Evolutionary conservation across 257 asterid genomes (phyloP), one percentile per base, ranked within the genome.

Genomic region (Gentiana dahurica): DNA sequence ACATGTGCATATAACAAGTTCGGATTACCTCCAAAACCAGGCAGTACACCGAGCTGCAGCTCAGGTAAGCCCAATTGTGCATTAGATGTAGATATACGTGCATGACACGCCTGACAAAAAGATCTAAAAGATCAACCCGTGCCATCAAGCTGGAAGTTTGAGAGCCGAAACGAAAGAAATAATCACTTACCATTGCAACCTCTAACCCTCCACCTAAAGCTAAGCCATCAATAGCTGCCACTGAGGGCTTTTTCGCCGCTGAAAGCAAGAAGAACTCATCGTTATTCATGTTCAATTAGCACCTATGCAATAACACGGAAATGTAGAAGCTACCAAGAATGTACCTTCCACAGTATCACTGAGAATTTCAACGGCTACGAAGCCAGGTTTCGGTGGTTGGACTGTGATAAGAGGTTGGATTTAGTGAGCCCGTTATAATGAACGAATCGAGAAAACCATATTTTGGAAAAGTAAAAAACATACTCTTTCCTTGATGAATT

Each of bases 161-260:
- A 36, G 4, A 60, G 33, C 58, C 2, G 46, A 61, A 10, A 46
- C 53, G 54, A 53, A 39, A 34, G 55, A 44, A 51, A 56, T 50
- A 49, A 82, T 49, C 4, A 41, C 46, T 41, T 71, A 88, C 99
- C 99, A 92, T 88, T 55, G 97, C 95, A 51, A 88, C 94, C 68
- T 92, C 99, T 52, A 92, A 62, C 54, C 99, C 99, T 67, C 99
- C 99, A 74, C 99, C 99, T 77, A 92, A 75, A 63, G 99, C 99
- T 60, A 85, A 91, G 64, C 97, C 99, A 80, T 92, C 97, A 53
- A 92, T 72, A 3, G 99, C 99, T 39, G 99, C 99, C 59, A 92
- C 99, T 44, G 92, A 85, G 8, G 99, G 99, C 59, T 92, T 92
- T 64, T 72, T 79, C 3, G 83, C 94, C 78, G 82, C 97, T 92